Evolutionary conservation across 768 basidiomycete genomes (phyloP), one percentile per base, ranked within the genome.

Genomic region (Trametes gibbosa): DNA sequence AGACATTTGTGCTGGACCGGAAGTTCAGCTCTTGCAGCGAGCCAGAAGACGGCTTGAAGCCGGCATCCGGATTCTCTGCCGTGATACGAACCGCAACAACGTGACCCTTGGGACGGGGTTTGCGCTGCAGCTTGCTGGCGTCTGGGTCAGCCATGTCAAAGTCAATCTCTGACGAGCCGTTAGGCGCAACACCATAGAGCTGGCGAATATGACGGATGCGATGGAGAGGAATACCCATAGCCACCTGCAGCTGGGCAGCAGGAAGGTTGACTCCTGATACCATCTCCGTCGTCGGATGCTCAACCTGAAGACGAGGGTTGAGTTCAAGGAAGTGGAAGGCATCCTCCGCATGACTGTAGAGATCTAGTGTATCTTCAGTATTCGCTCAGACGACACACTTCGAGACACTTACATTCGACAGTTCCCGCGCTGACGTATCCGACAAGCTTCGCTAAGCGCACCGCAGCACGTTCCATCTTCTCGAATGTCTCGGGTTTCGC

Each of bases 211-310:
- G 92, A 21, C 93, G 86, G 65, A 98, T 97, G 56, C 93, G 87
- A 73, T 97, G 92, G 50, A 99, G 81, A 43, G 97, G 95, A 56
- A 98, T 81, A 76, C 97, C 97, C 97, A 99, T 99, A 25, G 97
- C 93, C 63, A 99, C 80, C 72, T 98, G 96, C 47, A 98, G 84
- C 72, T 99, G 97, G 12, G 97, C 92, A 55, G 95, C 95, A 24
- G 97, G 97, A 51, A 99, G 84, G 74, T 98, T 97, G 76, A 98
- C 96, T 10, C 97, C 97, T 4, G 90, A 87, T n/a, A 98, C 97
- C 93, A 98, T 99, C 75, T 99, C 97, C 21, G 97, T 99, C 12
- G 97, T 99, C 10, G 97, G 97, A 73, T 99, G 97, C 77, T 99
- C 97, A 68, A 99, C 97, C 77, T 99, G 97, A 21, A 99, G 88